These are phyloP conservation scores for Vaccinium corymbosum DNA, from an alignment of 148 eudicot genomes.

Conservation along the genomic window DNA sequence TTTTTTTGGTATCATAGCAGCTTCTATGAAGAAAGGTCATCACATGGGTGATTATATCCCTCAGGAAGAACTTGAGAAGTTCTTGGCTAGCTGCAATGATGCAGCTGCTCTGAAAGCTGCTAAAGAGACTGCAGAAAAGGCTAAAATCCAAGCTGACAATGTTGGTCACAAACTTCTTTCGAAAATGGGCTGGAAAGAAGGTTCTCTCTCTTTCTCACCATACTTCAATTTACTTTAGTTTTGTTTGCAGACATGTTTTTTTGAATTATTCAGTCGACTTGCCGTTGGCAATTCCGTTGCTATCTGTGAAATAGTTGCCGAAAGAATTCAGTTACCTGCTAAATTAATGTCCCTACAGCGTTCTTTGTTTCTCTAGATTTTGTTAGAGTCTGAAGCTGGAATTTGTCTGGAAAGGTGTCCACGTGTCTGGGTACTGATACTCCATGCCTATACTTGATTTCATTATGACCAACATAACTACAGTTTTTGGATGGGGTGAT, in stretches of 20 bases:
- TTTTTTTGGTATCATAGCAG: slow-evolving; percentile 22
- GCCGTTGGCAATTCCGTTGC: background rate
- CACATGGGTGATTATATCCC: slow-evolving; percentile 99
- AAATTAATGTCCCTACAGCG: background rate
- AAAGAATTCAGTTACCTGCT: background rate
- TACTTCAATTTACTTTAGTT: background rate
- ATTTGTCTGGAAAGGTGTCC: no score
- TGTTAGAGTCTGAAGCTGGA: no score
- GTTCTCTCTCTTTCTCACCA: slow-evolving; percentile 23
- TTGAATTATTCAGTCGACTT: background rate
- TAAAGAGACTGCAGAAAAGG: slow-evolving; percentile 62
- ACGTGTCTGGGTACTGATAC: background rate
- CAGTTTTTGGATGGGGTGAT: background rate
- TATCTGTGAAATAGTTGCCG: no score
- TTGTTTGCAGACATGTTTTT: background rate
- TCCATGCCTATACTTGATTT: background rate
- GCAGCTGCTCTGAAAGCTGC: slow-evolving; percentile 68
- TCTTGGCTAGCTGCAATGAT: slow-evolving; percentile 84
- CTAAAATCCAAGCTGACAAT: slow-evolving; percentile 91
- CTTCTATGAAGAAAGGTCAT: slow-evolving; percentile 74
- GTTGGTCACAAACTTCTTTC: slow-evolving; percentile 93
- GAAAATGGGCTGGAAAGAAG: slow-evolving; percentile 99
- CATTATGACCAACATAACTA: background rate
- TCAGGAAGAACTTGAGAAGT: slow-evolving; percentile 78
- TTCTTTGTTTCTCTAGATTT: no score